Base-by-base conservation (phyloP, 768 basidiomycete genomes). In the Suillus hirtellus region DNA sequence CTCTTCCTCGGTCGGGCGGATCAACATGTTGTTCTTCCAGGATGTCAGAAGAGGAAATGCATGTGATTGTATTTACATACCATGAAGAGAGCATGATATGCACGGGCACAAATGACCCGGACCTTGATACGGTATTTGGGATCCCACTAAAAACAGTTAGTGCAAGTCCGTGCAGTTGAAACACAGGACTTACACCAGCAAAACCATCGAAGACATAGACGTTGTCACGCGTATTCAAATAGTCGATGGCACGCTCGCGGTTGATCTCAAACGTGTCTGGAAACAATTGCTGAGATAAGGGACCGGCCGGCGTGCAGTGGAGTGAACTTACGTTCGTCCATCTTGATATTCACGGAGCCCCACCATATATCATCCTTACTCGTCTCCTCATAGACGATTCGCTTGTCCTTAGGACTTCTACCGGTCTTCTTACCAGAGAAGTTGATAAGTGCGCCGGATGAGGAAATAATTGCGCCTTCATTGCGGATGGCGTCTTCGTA, bases 361-460 rank as follows among this genome's bases (percentile, higher is more conserved):
- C 97, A 99, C 96, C 97, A 99, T 76, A 99, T 90, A 66, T 98
- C 87, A 73, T 98, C 95, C 79, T 95, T 97, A 79, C 88, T 90
- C 60, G 93, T 90, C 70, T 99, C 96, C 77, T 99, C 97, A 75
- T 83, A 99, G 72, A 99, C 97, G 73, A 99, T 98, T 66, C 97
- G 95, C 86, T 99, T 99, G 86, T 99, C 97, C 76, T 99, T 99
- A 60, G 97, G 97, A 69, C 88, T 90, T 56, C 97, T 86, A 62
- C 97, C 97, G 2, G 97, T 99, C 84, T 99, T 99, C 85, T 98
- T 99, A 35, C 97, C 97, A 11, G 95, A 97, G 72, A 99, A 99
- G 86, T 99, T 99, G 88, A 99, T 99, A 71, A 99, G 82, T 21
- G 97, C 95, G 60, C 97, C 97, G 7, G 89, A 92, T 37, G 92